These are phyloP conservation scores for Vitellaria paradoxa DNA, from an alignment of 179 eudicot genomes.

Conservation along the genomic window DNA sequence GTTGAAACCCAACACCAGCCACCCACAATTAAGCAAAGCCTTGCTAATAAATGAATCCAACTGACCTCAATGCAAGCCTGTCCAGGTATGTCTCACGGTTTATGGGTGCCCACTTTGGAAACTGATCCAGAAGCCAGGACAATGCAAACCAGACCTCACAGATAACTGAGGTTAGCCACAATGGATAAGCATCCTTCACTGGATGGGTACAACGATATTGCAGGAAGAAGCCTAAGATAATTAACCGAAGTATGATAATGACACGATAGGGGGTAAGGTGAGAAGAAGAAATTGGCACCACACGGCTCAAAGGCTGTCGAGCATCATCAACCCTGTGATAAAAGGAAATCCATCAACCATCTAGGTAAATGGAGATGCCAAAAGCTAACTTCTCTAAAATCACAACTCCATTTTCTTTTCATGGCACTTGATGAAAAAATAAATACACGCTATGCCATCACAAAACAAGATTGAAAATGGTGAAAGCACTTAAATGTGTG, in stretches of 20 bases:
- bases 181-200: conserved; percentile 72
- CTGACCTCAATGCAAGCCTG: conserved; percentile 76
- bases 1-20: background rate
- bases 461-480: background rate
- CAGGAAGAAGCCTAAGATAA: conserved; percentile 75
- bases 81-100: conserved; percentile 83
- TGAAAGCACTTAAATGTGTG: background rate
- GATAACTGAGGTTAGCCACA: conserved; percentile 52
- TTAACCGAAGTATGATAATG: conserved; percentile 71
- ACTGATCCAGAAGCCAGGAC: conserved; percentile 87
- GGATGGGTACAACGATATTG: conserved; percentile 72
- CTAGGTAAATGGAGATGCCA: background rate
- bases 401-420: conserved; percentile 5
- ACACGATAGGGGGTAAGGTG: conserved; percentile 74
- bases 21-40: background rate
- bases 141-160: conserved; percentile 90
- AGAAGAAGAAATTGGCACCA: conserved; percentile 57
- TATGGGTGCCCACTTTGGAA: conserved; percentile 86
- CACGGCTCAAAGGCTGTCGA: conserved; percentile 82
- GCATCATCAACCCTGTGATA: conserved; percentile 78
- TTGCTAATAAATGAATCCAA: conserved; percentile 2
- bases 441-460: background rate
- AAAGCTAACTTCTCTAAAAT: background rate
- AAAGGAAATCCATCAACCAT: conserved; percentile 1
- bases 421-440: background rate